A percentile compares a stretch with the other conserved stretches of the same genome.
Conservation (phyloP, 805 yeast genomes). For the Yarrowia yakushimensis region DNA sequence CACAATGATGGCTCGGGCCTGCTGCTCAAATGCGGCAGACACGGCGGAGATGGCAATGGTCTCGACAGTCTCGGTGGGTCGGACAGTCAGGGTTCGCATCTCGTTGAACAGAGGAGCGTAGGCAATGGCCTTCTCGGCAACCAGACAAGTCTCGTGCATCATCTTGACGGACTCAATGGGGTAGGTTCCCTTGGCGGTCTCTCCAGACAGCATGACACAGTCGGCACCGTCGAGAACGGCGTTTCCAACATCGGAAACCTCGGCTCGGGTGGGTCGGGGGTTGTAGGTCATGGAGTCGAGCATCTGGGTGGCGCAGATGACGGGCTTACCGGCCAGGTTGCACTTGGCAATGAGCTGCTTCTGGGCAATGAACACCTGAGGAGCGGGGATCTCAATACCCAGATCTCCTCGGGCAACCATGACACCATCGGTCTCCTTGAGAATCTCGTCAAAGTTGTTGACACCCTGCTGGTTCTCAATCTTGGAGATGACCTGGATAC, state of each 20-base stretch:
- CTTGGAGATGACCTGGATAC: conserved; percentile 94
- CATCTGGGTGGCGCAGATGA: conserved; percentile 99
- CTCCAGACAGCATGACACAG: conserved; percentile 99
- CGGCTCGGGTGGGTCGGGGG: conserved; percentile 99
- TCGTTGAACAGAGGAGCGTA: conserved; percentile 80
- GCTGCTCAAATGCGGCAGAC: conserved; percentile 91
- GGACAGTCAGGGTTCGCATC: conserved; percentile 75
- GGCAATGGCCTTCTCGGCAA: conserved; percentile 96
- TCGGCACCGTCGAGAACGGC: conserved; percentile 99
- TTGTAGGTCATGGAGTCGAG: conserved; percentile 98
- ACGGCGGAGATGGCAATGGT: conserved; percentile 97
- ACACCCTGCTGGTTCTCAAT: conserved; percentile 99
- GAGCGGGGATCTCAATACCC: conserved; percentile 99
- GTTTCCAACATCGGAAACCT: conserved; percentile 98
- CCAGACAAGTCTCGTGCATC: conserved; percentile 97
- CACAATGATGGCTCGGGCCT: conserved; percentile 94
- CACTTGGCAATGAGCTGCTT: conserved; percentile 98
- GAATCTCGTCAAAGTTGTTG: conserved; percentile 96
- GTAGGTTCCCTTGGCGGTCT: conserved; percentile 99
- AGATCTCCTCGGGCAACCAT: conserved; percentile 99
- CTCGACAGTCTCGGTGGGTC: conserved; percentile 91
- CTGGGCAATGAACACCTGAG: conserved; percentile 97
- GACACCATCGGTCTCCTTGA: conserved; percentile 94
- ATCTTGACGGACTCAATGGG: conserved; percentile 96
- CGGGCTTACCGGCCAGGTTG: conserved; percentile 99